Conservation (phyloP, 768 basidiomycete species). For the Termitomyces sp. region DNA sequence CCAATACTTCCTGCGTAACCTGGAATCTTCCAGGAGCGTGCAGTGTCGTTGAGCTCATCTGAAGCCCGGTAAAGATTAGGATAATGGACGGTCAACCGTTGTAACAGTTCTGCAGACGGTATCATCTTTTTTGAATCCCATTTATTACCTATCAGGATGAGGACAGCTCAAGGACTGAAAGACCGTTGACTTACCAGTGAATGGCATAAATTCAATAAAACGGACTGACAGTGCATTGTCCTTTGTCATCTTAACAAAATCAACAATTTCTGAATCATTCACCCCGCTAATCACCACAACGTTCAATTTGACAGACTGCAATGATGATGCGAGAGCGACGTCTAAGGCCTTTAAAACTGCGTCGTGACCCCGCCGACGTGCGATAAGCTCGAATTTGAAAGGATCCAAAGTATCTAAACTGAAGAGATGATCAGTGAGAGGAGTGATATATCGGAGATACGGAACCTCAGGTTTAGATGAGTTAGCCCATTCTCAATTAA, state of each 20-base stretch:
- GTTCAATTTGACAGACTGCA: constrained; percentile 75
- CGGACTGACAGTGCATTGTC: constrained; percentile 64
- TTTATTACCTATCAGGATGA: constrained; percentile 59
- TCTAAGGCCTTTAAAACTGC: constrained; percentile 69
- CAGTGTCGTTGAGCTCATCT: constrained; percentile 79
- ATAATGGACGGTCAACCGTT: constrained; percentile 42
- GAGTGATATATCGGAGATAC: background rate
- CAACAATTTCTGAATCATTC: constrained; percentile 76
- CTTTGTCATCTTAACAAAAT: constrained; percentile 76
- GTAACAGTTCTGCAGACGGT: constrained; percentile 63
- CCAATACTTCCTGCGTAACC: constrained; percentile 69
- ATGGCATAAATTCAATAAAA: constrained; percentile 95
- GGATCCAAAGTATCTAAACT: constrained; percentile 85
- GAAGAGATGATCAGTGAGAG: constrained; percentile 1
- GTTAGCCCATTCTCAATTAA: constrained; percentile 72
- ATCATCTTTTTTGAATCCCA: constrained; percentile 85
- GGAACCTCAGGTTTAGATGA: constrained; percentile 65
- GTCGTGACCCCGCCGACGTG: constrained; percentile 72
- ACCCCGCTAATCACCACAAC: constrained; percentile 79
- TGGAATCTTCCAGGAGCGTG: constrained; percentile 72
- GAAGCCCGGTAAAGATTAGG: constrained; percentile 51
- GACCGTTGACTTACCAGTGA: constrained; percentile 55
- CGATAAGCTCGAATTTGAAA: constrained; percentile 86
- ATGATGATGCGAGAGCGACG: constrained; percentile 50
- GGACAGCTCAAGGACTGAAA: background rate